Evolutionary conservation across 2,329 filamentous ascomycete genomes (phyloP).

Genomic region (Neofusicoccum ribis): DNA sequence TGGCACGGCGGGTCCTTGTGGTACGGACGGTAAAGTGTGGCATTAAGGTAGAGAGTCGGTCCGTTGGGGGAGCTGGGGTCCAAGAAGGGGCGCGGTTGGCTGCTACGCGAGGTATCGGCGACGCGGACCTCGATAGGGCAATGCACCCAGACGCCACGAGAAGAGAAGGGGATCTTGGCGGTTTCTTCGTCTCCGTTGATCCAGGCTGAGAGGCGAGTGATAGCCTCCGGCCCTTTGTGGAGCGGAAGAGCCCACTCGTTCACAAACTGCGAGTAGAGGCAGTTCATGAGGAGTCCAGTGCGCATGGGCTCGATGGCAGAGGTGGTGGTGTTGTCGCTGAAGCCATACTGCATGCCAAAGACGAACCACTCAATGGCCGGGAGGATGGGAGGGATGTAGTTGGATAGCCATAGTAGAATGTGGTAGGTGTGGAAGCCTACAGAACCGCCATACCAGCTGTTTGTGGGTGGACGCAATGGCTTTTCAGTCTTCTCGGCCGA

Average conservation of each 20-base stretch:
- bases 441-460: constrained; percentile 76
- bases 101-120: constrained; percentile 62
- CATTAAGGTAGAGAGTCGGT: constrained; percentile 84
- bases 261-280: constrained; percentile 95
- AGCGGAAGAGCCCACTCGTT: constrained; percentile 97
- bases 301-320: constrained; percentile 79
- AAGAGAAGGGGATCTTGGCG: constrained; percentile 76
- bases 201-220: constrained; percentile 82
- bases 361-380: constrained; percentile 95
- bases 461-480: constrained; percentile 58
- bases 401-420: constrained; percentile 78
- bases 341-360: constrained; percentile 96
- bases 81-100: constrained; percentile 61
- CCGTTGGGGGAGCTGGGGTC: constrained; percentile 69
- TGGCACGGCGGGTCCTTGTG: constrained; percentile 73
- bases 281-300: constrained; percentile 89
- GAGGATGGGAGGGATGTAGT: constrained; percentile 74
- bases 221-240: constrained; percentile 80
- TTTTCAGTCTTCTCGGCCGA: constrained; percentile 75
- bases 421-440: constrained; percentile 91
- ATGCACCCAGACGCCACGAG: constrained; percentile 78
- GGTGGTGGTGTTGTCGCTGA: constrained; percentile 67
- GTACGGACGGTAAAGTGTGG: constrained; percentile 85
- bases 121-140: constrained; percentile 92
- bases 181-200: constrained; percentile 71